Conservation (phyloP, 176 grass and related monocot genomes). For the Oryza australiensis region DNA sequence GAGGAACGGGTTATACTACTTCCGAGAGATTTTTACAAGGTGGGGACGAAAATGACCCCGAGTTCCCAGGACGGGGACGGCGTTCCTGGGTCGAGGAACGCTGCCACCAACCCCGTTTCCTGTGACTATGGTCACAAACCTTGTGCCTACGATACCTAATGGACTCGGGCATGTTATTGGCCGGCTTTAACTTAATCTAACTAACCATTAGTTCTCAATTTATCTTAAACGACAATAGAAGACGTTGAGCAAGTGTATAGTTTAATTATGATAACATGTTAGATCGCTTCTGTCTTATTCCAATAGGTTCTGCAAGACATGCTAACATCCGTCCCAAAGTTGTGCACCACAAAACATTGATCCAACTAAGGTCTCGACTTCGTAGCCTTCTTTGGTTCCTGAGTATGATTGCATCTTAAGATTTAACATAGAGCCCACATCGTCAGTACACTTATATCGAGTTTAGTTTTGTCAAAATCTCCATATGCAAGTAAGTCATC, state of each 20-base stretch:
- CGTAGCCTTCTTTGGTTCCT: constrained; percentile 15
- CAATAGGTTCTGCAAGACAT: constrained; percentile 41
- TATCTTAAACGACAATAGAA: not conserved
- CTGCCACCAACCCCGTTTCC: no score
- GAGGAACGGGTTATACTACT: no score
- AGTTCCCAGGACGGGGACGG: no score
- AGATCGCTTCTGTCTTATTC: constrained; percentile 42
- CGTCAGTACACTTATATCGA: not conserved
- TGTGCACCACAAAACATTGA: constrained; percentile 33
- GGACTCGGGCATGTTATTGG: not conserved
- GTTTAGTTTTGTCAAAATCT: constrained; percentile 27
- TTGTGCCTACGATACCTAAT: not conserved
- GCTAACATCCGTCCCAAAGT: constrained; percentile 36
- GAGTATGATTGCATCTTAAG: constrained; percentile 11
- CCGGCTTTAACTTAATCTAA: constrained; percentile 4
- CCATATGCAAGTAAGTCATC: constrained; percentile 33
- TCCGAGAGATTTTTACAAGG: no score
- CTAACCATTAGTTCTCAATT: constrained; percentile 19
- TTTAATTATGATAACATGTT: constrained; percentile 34
- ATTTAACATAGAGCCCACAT: constrained; percentile 26
- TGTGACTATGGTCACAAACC: not conserved
- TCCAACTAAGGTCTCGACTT: constrained; percentile 35
- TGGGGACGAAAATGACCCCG: no score
- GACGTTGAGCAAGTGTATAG: constrained; percentile 30
- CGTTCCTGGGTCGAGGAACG: no score